Evolutionary conservation across 148 eudicot genomes (phyloP), one percentile per base, ranked within the genome.

Genomic region (Rhododendron kiyosumense): DNA sequence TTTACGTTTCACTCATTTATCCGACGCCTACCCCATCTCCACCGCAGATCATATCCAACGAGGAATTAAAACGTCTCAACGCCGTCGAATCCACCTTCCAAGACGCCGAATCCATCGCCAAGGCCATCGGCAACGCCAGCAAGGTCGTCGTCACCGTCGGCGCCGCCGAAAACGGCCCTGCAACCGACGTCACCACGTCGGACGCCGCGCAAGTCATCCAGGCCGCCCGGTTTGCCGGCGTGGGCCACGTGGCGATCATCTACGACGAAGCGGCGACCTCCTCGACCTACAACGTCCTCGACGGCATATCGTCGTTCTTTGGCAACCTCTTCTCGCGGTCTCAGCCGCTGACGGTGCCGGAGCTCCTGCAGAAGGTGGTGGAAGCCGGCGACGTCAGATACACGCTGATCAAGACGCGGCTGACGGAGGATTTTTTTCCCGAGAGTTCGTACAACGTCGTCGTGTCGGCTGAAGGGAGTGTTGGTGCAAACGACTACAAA

Each of bases 71-170:
- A 57, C 96, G 99, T 54, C 92, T 97, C 36, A 97, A 97, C 84
- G 99, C 99, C 0, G 99, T 97, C 0, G 92, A 93, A 85, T 95
- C 99, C 85, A 85, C 75, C 63, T 95, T 93, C 86, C 86, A 92
- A 32, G 92, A 94, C 74, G 89, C 98, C 15, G 95, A 95, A 85
- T 89, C 98, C 48, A 93, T 95, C 3, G 99, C 99, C 5, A 97
- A 93, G 82, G 93, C 99, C 54, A 97, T 97, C 49, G 99, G 99
- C 46, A 97, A 95, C 38, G 96, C 98, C 9, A 92, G 96, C 90
- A 97, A 97, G 85, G 95, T 93, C 7, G 98, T 97, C 0, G 93
- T 97, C 49, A 97, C 99, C 18, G 89, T 95, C 74, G 96, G 99
- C 80, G 88, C 93, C 0, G 20, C 83, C 1, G 98, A 97, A 81